Evolutionary conservation across 139 green algal species (phyloP), one percentile per base, ranked within the genome.

Genomic region (Desmodesmus armatus): DNA sequence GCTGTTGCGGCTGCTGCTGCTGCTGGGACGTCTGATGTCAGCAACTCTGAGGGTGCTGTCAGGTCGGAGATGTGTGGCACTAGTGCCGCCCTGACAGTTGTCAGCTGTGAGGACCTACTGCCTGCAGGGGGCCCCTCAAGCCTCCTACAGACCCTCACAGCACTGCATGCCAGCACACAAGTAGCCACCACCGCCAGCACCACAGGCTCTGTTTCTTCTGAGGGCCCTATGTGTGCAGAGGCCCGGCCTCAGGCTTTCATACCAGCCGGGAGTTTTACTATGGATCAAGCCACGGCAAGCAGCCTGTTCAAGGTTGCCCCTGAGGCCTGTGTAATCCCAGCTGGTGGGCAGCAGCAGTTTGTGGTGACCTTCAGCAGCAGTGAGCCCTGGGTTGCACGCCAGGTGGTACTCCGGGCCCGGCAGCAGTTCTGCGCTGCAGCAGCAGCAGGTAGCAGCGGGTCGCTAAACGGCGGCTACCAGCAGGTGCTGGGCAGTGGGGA

Each of bases 301-400:
- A 63, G 3, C 37, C 31, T 33, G 47, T 80, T 80, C 33, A 13
- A 0, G 66, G 47, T 80, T 27, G 31, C 44, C 31, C 73, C 73
- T 5, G 5, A 31, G 3, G 73, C 44, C 27, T 80, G 73, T 44
- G 35, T 49, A 1, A n/a, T 80, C n/a, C 29, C 41, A 25, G 44
- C 73, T 51, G 31, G 35, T 23, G 29, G 67, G 73, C 73, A 80
- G 47, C 73, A 80, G 33, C 66, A 80, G 73, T 80, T 80, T 31
- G 67, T 49, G 0, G 73, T 80, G 17, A 67, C 19, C 31, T 80
- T 80, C 49, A 67, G 33, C 33, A 80, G 73, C 55, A 29, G 33
- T 9, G 19, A 35, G 19, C 17, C 6, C 5, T 31, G 33, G 47
- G 21, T 67, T 5, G 73, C 47, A 15, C 29, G 49, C 29, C 73